A percentile compares a stretch with the other conserved stretches of the same genome.
These are phyloP conservation scores for Hericium rajendrae DNA, from an alignment of 768 basidiomycete genomes.

Conservation along the genomic window DNA sequence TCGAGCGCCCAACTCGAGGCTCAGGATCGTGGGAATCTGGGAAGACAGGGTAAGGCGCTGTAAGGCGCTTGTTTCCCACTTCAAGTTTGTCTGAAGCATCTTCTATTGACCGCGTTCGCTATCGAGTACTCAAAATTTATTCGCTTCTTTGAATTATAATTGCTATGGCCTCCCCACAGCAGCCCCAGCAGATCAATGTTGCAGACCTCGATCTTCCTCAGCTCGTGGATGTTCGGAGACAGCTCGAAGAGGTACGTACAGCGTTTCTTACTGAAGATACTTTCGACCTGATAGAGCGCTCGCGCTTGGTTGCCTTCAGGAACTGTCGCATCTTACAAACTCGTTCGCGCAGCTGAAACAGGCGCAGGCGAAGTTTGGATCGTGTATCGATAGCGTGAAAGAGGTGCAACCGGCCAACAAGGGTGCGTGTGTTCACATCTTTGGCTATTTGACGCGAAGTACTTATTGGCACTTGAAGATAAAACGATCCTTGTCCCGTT, in stretches of 20 bases:
- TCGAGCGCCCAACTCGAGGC: too few relatives aligned
- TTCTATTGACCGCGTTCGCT: too few relatives aligned
- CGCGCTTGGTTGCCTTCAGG: constrained; percentile 36
- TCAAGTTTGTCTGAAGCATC: too few relatives aligned
- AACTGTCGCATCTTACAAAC: constrained; percentile 83
- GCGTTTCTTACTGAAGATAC: not conserved
- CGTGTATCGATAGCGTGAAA: constrained; percentile 72
- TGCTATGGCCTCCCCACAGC: constrained; percentile 11
- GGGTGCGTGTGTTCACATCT: constrained; percentile 25
- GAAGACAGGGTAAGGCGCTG: too few relatives aligned
- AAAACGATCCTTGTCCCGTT: constrained; percentile 88
- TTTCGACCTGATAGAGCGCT: not conserved
- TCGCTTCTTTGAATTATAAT: too few relatives aligned
- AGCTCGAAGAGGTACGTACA: constrained; percentile 78
- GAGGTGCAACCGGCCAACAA: constrained; percentile 67
- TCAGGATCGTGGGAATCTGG: too few relatives aligned
- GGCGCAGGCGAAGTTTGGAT: constrained; percentile 86
- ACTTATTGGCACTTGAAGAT: constrained; percentile 32
- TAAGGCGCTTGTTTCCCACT: too few relatives aligned
- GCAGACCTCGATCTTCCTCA: constrained; percentile 80
- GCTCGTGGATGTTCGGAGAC: constrained; percentile 80
- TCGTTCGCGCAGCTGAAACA: constrained; percentile 90
- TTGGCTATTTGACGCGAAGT: not conserved
- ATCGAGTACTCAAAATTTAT: too few relatives aligned
- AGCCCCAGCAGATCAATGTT: constrained; percentile 67